Conservation (phyloP, 2,329 filamentous ascomycete genomes). For the Fusarium tuaranense region DNA sequence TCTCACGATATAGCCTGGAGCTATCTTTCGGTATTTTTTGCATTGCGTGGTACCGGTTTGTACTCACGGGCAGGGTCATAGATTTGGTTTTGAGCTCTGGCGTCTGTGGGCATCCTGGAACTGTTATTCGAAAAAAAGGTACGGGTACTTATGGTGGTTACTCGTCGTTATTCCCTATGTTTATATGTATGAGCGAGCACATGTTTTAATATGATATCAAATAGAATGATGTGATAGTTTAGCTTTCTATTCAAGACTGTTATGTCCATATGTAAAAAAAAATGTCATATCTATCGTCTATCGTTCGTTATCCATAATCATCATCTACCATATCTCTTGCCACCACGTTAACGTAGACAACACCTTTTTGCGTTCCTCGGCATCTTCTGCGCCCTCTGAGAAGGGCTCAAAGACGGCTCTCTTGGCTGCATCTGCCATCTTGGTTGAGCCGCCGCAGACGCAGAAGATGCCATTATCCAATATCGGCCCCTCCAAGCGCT, state of each 20-base stretch:
- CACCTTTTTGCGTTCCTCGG: conserved; percentile 54
- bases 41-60: not conserved
- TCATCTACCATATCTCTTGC: conserved; percentile 69
- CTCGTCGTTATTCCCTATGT: conserved; percentile 8
- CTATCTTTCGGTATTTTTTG: not conserved
- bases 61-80: not conserved
- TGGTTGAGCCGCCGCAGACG: conserved; percentile 68
- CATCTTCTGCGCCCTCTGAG: conserved; percentile 50
- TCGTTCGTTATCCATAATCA: not conserved
- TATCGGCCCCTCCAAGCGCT: conserved; percentile 49
- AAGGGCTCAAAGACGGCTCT: conserved; percentile 63
- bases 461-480: conserved; percentile 58
- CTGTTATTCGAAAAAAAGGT: not conserved
- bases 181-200: conserved; percentile 24
- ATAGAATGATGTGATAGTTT: not conserved
- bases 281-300: not conserved
- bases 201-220: conserved; percentile 15
- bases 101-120: not conserved
- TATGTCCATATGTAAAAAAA: not conserved
- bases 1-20: not conserved
- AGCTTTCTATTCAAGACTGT: not conserved
- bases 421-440: conserved; percentile 69
- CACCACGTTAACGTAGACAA: conserved; percentile 58
- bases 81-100: not conserved
- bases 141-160: not conserved